phyloP scores from a whole-genome alignment of 1,284 basidiomycete species.

The Heterobasidion occidentale region DNA sequence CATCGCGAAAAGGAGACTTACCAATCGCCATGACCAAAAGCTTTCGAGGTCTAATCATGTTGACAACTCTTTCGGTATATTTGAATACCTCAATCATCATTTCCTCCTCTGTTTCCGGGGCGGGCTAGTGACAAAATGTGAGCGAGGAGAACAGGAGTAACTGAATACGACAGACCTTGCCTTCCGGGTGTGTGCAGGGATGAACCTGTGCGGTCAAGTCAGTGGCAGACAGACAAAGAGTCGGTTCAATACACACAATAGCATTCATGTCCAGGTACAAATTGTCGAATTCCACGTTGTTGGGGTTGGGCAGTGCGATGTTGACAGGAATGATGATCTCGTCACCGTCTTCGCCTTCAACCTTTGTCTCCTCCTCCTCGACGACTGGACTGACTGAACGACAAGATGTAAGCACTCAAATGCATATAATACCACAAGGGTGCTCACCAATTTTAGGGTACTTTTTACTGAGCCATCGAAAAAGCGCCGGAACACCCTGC shows the following conservation, averaged over 20 bases:
- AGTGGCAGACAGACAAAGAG: slow-evolving; percentile 2
- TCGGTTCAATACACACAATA: slow-evolving; percentile 45
- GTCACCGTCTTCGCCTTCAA: slow-evolving; percentile 62
- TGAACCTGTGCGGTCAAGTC: slow-evolving; percentile 60
- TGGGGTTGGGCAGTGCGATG: slow-evolving; percentile 87
- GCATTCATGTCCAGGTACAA: slow-evolving; percentile 94
- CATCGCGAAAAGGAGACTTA: slow-evolving; percentile 24
- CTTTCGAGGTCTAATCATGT: slow-evolving; percentile 94
- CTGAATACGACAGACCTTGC: slow-evolving; percentile 51
- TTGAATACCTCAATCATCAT: slow-evolving; percentile 99
- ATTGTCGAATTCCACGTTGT: slow-evolving; percentile 93
- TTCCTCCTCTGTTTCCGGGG: slow-evolving; percentile 96
- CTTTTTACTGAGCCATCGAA: slow-evolving; percentile 94
- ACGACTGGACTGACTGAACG: slow-evolving; percentile 65
- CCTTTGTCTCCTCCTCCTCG: slow-evolving; percentile 74
- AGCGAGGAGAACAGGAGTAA: neutral
- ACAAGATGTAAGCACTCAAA: slow-evolving; percentile 1
- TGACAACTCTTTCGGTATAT: slow-evolving; percentile 96
- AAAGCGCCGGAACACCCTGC: slow-evolving; percentile 90
- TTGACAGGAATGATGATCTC: slow-evolving; percentile 75
- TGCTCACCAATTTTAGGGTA: slow-evolving; percentile 86
- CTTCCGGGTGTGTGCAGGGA: slow-evolving; percentile 98
- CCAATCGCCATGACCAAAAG: slow-evolving; percentile 98
- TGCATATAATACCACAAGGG: neutral
- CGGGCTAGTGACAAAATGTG: slow-evolving; percentile 42